phyloP scores from a whole-genome alignment of 2,329 filamentous ascomycete genomes.

The Coniochaeta prunicola region DNA sequence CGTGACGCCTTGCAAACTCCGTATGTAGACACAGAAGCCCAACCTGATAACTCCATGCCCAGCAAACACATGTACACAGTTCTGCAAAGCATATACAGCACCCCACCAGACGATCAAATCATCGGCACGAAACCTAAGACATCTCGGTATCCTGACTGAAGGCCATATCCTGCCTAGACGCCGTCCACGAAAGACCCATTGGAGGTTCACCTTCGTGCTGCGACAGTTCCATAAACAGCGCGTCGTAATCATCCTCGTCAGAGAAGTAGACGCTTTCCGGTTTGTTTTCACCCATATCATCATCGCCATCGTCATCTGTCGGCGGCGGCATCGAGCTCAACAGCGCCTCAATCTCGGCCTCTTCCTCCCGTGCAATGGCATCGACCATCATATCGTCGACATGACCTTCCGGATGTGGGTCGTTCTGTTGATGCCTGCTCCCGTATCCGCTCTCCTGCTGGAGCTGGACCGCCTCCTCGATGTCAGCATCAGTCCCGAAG shows the following conservation, averaged over 20 bases:
- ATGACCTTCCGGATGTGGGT: conserved; percentile 13
- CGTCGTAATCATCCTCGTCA: conserved; percentile 56
- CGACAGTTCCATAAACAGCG: conserved; percentile 58
- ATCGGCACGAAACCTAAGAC: conserved; percentile 18
- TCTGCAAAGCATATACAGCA: neutral
- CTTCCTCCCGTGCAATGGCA: conserved; percentile 40
- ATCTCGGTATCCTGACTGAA: conserved; percentile 26
- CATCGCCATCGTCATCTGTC: neutral
- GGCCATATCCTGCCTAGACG: conserved; percentile 15
- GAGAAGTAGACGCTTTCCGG: conserved; percentile 29
- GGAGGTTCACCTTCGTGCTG: too few relatives aligned
- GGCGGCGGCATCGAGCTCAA: conserved; percentile 36
- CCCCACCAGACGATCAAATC: neutral
- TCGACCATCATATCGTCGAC: conserved; percentile 47
- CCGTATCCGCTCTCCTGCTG: conserved; percentile 16
- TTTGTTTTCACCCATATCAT: neutral
- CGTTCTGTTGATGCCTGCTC: conserved; percentile 10
- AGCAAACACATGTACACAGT: neutral
- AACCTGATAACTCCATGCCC: neutral
- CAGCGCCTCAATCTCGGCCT: conserved; percentile 51
- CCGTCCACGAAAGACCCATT: too few relatives aligned
- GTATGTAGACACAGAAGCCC: neutral
- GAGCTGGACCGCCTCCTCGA: conserved; percentile 39
- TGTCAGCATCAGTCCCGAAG: conserved; percentile 37
- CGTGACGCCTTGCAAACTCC: neutral